Percentiles rank a stretch among this genome's conserved stretches.
These are phyloP conservation scores for Xylariaceae sp. DNA, from an alignment of 2,329 filamentous ascomycete species.

Conservation along the genomic window DNA sequence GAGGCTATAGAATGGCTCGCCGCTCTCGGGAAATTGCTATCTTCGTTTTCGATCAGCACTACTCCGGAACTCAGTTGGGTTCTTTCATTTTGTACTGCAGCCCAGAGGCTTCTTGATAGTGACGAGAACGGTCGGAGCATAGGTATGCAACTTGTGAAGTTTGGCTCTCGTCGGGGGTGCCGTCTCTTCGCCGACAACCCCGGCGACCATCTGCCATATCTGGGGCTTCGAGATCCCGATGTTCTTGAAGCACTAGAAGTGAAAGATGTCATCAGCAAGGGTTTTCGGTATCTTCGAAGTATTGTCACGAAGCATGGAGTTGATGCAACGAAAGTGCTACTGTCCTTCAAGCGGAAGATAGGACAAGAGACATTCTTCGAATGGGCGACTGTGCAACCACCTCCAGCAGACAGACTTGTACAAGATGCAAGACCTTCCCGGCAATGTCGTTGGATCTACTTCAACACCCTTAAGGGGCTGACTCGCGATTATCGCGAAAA, in stretches of 20 bases:
- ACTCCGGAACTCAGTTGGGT: background rate
- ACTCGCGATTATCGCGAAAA: too few species aligned
- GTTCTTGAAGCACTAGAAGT: background rate
- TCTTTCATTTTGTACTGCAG: background rate
- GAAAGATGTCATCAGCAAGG: background rate
- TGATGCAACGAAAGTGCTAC: background rate
- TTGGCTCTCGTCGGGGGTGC: slow-evolving; percentile 2
- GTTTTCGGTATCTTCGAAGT: slow-evolving; percentile 1
- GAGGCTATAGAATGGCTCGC: slow-evolving; percentile 1
- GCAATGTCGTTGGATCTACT: too few species aligned
- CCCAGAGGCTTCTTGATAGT: background rate
- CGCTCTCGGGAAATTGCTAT: background rate
- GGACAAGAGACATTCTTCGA: background rate
- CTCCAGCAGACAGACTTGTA: too few species aligned
- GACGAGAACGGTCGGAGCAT: background rate
- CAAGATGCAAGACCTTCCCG: too few species aligned
- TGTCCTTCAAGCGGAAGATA: background rate
- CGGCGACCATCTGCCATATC: background rate
- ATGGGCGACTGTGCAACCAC: background rate
- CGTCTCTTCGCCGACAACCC: background rate
- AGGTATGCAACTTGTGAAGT: slow-evolving; percentile 4
- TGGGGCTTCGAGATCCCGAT: slow-evolving; percentile 1
- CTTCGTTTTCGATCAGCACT: background rate
- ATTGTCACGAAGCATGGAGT: background rate
- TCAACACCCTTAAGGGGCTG: too few species aligned